Evolutionary conservation across 148 eudicot species (phyloP).

Genomic region (Chenopodium album): DNA sequence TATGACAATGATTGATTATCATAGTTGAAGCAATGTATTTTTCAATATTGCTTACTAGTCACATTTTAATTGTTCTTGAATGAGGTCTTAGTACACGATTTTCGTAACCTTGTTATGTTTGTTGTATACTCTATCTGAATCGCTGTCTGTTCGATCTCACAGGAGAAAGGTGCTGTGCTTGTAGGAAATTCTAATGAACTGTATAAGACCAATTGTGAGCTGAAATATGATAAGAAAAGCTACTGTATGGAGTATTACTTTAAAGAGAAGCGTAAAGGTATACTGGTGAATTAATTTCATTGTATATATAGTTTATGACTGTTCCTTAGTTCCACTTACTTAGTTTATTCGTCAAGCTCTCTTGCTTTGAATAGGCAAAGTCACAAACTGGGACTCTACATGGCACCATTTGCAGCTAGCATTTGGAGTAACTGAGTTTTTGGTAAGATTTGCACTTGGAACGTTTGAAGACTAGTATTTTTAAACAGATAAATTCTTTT

Average conservation of each 20-base stretch:
- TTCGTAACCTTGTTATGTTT: neutral
- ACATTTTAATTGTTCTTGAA: neutral
- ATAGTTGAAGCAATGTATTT: neutral
- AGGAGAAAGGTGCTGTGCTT: conserved; percentile 73
- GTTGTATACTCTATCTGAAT: conserved; percentile 6
- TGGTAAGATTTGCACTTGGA: conserved; percentile 42
- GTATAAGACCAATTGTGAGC: conserved; percentile 60
- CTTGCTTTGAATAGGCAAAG: conserved; percentile 46
- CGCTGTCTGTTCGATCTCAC: conserved; percentile 13
- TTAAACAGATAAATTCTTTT: neutral
- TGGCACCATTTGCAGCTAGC: conserved; percentile 84
- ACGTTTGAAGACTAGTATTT: neutral
- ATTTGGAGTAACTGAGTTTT: conserved; percentile 87
- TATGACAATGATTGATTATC: too few relatives aligned
- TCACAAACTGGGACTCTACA: conserved; percentile 52
- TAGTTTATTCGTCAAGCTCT: neutral
- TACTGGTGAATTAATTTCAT: neutral
- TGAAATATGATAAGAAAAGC: conserved; percentile 70
- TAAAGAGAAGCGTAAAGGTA: conserved; percentile 53
- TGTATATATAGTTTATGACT: conserved; percentile 1
- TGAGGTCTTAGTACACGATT: neutral
- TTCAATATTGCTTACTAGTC: neutral
- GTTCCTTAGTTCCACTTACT: neutral
- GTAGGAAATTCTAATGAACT: conserved; percentile 53
- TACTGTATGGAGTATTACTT: conserved; percentile 88